Conservation (phyloP, 495 filamentous ascomycete genomes). For the Penicillium ochrochloron region DNA sequence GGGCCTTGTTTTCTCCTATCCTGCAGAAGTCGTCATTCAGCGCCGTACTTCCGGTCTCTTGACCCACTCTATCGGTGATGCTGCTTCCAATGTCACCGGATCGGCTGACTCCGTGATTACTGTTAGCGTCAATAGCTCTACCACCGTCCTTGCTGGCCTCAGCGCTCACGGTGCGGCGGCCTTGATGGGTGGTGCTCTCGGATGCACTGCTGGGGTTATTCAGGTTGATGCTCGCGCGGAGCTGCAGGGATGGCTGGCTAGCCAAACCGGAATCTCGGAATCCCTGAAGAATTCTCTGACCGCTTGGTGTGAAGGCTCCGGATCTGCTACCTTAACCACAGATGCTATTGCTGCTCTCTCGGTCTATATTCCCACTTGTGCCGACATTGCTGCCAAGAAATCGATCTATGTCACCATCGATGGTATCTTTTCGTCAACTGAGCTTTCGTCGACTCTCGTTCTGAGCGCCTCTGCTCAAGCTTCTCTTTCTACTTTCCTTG, state of each 20-base stretch:
- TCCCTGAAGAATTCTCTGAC: conserved; percentile 21
- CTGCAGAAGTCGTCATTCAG: conserved; percentile 36
- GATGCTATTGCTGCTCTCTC: conserved; percentile 39
- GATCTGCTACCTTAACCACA: conserved; percentile 19
- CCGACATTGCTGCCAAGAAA: conserved; percentile 44
- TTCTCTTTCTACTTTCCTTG: conserved; percentile 36
- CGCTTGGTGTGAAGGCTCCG: conserved; percentile 23
- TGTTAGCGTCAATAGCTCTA: conserved; percentile 23
- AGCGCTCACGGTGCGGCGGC: conserved; percentile 45
- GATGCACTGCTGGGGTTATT: conserved; percentile 41
- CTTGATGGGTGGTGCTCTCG: conserved; percentile 44
- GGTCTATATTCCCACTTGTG: conserved; percentile 44
- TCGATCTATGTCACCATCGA: conserved; percentile 46
- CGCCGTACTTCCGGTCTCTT: conserved; percentile 35
- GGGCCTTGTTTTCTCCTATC: conserved; percentile 40
- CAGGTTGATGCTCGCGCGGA: conserved; percentile 36
- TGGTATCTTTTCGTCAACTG: conserved; percentile 42
- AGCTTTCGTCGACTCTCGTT: conserved; percentile 37
- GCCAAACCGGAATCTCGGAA: conserved; percentile 32
- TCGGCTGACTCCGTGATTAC: conserved; percentile 33
- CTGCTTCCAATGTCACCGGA: conserved; percentile 25
- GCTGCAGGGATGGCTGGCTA: conserved; percentile 40
- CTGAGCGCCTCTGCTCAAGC: conserved; percentile 39
- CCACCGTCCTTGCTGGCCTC: conserved; percentile 36
- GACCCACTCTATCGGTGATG: conserved; percentile 23